Base-by-base conservation (phyloP, 2,329 filamentous ascomycete species). In the Daldinia sp. region DNA sequence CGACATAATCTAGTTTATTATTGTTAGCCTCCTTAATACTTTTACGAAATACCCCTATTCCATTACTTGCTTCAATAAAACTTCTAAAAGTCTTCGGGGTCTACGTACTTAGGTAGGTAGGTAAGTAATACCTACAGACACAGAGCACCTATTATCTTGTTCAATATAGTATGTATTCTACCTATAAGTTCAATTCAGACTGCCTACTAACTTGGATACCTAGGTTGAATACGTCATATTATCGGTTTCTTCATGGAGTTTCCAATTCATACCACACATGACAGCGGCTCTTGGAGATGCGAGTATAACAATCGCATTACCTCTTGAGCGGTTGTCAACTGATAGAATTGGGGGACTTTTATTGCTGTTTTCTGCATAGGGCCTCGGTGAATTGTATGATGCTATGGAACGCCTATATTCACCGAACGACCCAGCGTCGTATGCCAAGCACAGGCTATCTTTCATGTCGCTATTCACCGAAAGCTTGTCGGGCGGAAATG, bases 371-470 rank as follows among this genome's bases (percentile, higher is more conserved):
- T 50, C 6, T 35, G 37, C 33, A 42, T 18, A 26, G 18, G 28
- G 37, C 7, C 12, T 65, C 50, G 50, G 56, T 56, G 35, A 60
- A 33, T 23, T 30, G 7, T 54, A 37, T 23, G 62, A 55, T 30
- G 18, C 7, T 12, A 23, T 44, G 12, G 6, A 6, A 30, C 20
- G 6, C 46, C 6, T 30, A 60, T 48, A 39, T 13, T 23, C 39
- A 59, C 55, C 48, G 28, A 64, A 23, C n/a, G 9, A 10, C 15
- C 35, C 13, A 51, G 50, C 13, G 60, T 35, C 39, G 28, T 15
- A 58, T 42, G 56, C 62, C 48, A 55, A 60, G 56, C 61, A n/a
- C n/a, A 18, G 20, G 39, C 50, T 18, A 55, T 65, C 30, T 56
- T 60, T 35, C 50, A 65, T 4, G 10, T 50, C 58, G 10, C 23